Percentiles rank a stretch among this genome's conserved stretches.
These are phyloP conservation scores for Acanthamoeba healyi DNA, from an alignment of 208 protist species.

Conservation along the genomic window DNA sequence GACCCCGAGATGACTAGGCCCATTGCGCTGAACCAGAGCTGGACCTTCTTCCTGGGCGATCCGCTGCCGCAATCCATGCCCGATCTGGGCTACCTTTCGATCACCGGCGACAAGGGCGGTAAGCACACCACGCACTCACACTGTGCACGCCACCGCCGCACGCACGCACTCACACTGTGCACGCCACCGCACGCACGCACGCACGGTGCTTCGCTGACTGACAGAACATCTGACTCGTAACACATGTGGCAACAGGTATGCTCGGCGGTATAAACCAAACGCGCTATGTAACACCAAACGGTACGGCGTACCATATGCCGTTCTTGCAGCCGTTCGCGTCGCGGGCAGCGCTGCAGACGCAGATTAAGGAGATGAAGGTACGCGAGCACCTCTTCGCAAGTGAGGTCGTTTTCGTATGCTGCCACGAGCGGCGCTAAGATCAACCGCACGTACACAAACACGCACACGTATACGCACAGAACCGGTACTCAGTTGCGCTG, in stretches of 20 bases:
- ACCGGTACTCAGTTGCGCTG: background rate
- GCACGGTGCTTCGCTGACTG: background rate
- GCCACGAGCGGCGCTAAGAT: too few species aligned
- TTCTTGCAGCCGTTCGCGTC: background rate
- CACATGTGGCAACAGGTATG: background rate
- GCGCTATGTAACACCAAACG: background rate
- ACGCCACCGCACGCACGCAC: background rate
- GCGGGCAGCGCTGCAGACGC: background rate
- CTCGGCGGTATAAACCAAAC: background rate
- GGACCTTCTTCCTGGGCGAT: constrained; percentile 40
- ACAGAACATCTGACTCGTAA: background rate
- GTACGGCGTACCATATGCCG: background rate
- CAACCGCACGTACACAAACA: too few species aligned
- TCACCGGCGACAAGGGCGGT: background rate
- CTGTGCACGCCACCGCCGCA: too few species aligned
- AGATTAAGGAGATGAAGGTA: constrained; percentile 24
- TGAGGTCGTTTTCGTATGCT: too few species aligned
- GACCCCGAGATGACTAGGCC: background rate
- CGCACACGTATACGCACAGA: background rate
- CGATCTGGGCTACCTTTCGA: constrained; percentile 27
- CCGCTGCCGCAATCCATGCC: background rate
- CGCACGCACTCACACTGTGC: background rate
- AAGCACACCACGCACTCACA: background rate
- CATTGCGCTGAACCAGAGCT: background rate
- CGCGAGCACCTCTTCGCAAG: background rate